Conservation (phyloP, 164 flowering plant species). For the Magnolia officinalis region DNA sequence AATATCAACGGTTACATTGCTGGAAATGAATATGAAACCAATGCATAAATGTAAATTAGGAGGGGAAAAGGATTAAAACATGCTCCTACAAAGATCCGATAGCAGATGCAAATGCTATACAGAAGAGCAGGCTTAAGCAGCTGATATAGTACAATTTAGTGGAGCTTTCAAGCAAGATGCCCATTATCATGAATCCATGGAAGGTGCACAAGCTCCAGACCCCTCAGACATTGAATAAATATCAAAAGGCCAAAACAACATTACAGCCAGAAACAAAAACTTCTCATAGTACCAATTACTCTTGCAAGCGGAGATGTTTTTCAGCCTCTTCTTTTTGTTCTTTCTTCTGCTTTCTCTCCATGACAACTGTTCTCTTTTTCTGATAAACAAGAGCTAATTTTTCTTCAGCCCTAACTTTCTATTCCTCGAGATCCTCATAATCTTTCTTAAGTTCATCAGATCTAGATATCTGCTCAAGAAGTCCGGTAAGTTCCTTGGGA, state of each 20-base stretch:
- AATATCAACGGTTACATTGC: too few species aligned
- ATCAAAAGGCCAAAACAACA: background rate
- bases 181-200: too few species aligned
- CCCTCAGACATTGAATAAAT: background rate
- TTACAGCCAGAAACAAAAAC: background rate
- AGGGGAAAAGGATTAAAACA: too few species aligned
- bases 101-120: too few species aligned
- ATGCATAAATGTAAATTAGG: too few species aligned
- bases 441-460: conserved; percentile 90
- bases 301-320: conserved; percentile 84
- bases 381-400: conserved; percentile 72
- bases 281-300: conserved; percentile 58
- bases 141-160: too few species aligned
- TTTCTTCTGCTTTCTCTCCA: conserved; percentile 94
- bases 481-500: conserved; percentile 90
- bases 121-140: too few species aligned
- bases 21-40: too few species aligned
- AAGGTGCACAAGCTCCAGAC: background rate
- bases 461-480: conserved; percentile 95
- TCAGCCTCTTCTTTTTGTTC: conserved; percentile 98
- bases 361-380: conserved; percentile 62
- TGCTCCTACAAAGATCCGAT: too few species aligned
- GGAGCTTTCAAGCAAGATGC: too few species aligned
- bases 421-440: conserved; percentile 78
- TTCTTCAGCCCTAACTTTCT: conserved; percentile 84